Conservation (phyloP, 2,329 filamentous ascomycete genomes). For the Chaetomiaceae sp. region DNA sequence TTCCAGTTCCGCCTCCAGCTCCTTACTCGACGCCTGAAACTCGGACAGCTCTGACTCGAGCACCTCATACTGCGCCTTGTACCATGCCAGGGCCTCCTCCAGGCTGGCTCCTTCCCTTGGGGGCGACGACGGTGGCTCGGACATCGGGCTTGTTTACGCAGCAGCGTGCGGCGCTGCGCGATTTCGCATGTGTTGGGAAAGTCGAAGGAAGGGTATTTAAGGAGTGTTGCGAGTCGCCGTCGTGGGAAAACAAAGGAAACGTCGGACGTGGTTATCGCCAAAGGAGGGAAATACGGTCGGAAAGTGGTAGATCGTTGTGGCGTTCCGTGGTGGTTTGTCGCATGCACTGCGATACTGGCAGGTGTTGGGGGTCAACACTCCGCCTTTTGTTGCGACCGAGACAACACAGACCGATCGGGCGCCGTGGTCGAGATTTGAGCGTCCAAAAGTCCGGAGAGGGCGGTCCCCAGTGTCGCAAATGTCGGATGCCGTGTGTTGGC, state of each 20-base stretch:
- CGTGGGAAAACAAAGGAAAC: constrained; percentile 10
- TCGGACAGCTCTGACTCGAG: constrained; percentile 88
- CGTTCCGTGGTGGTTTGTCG: background rate
- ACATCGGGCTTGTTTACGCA: constrained; percentile 38
- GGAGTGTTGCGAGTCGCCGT: constrained; percentile 10
- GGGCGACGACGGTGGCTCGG: constrained; percentile 60
- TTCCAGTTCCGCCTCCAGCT: constrained; percentile 90
- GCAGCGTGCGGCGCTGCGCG: constrained; percentile 12
- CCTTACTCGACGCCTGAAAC: constrained; percentile 89
- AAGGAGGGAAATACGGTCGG: background rate
- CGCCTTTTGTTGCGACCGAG: constrained; percentile 13
- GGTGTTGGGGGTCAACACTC: constrained; percentile 12
- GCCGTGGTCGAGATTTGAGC: constrained; percentile 3
- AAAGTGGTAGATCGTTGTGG: background rate
- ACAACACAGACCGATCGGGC: constrained; percentile 9
- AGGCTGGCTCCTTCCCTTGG: constrained; percentile 50
- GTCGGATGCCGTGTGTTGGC: constrained; percentile 10
- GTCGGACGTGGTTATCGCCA: constrained; percentile 17
- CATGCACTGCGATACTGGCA: constrained; percentile 9
- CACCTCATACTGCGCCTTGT: constrained; percentile 93
- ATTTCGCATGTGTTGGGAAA: constrained; percentile 21
- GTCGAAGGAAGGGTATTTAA: constrained; percentile 2
- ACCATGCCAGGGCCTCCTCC: constrained; percentile 83
- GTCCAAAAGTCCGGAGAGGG: background rate
- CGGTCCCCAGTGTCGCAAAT: constrained; percentile 10